Evolutionary conservation across 2,329 filamentous ascomycete species (phyloP).

Genomic region (Trichoderma semiorbis): DNA sequence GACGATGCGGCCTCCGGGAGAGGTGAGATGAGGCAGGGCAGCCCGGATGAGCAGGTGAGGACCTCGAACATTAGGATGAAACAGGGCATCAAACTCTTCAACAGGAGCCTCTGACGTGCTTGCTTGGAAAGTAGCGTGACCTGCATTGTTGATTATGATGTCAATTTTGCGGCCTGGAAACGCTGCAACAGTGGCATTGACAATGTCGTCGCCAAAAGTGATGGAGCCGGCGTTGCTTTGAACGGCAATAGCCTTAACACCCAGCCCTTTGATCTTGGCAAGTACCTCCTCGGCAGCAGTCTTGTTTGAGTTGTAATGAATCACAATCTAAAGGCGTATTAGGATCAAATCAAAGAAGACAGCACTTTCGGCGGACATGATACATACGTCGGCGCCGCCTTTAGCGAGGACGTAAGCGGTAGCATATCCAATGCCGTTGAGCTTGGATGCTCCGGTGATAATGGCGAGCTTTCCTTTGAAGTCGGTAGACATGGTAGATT

Average conservation of each 20-base stretch:
- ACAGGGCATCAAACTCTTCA: conserved; percentile 47
- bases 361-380: no score
- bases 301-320: conserved; percentile 51
- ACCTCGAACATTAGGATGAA: conserved; percentile 55
- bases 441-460: conserved; percentile 52
- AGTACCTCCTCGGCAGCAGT: conserved; percentile 48
- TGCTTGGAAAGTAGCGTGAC: conserved; percentile 45
- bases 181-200: conserved; percentile 44
- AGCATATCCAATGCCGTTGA: conserved; percentile 54
- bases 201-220: conserved; percentile 58
- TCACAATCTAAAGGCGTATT: conserved; percentile 36
- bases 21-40: conserved; percentile 45
- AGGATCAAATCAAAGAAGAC: neutral
- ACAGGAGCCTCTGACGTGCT: conserved; percentile 48
- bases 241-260: neutral
- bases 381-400: conserved; percentile 46
- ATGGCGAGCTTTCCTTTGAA: conserved; percentile 41
- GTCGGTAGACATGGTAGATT: neutral
- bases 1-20: conserved; percentile 44
- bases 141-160: conserved; percentile 56
- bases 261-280: conserved; percentile 38
- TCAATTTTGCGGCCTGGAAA: conserved; percentile 52
- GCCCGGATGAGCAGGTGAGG: conserved; percentile 51
- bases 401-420: conserved; percentile 53
- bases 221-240: conserved; percentile 39